Evolutionary conservation across 495 filamentous ascomycete species (phyloP), one percentile per base, ranked within the genome.

Genomic region (Aspergillus panamensis): DNA sequence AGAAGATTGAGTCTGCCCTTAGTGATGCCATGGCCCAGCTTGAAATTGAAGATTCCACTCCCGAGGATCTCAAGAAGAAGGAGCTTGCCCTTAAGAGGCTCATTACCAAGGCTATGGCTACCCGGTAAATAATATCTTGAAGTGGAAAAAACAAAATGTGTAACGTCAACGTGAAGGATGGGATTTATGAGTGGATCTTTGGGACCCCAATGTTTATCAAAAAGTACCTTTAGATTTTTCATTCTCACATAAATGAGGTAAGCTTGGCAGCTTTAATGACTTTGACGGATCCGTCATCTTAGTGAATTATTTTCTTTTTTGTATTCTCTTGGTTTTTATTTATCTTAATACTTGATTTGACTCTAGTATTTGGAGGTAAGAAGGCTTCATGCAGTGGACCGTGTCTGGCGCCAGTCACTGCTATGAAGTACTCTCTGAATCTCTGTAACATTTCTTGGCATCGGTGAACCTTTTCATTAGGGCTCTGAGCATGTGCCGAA

Each of bases 31-130:
- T 93, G 89, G 87, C 81, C 29, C 89, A 92, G 72, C 81, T 93
- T 51, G 89, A 93, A 80, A 79, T 93, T 67, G 89, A 93, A 70
- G 89, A 99, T 65, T 90, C 91, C 33, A 77, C 78, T 47, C 88
- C 91, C 39, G 94, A 99, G 66, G 94, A 99, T 73, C 82, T 99
- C 59, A 97, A 95, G 89, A 97, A 97, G 92, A 97, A 97, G 88
- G 94, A 99, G 84, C 80, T 99, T 54, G 94, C 92, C 55, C 83
- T 99, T 50, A 99, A 99, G 92, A 81, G 94, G 67, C 80, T 96
- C 61, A 92, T 99, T 55, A 99, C 94, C 69, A 97, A 97, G 84
- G 93, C 92, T 64, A 94, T 94, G 89, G 81, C 89, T 57, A 91
- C 90, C 63, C 85, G 90, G 73, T 94, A 89, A 84, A 79, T 64